A percentile compares a stretch with the other conserved stretches of the same genome.
phyloP scores from a whole-genome alignment of 495 filamentous ascomycete species.

The Neurospora sp. region DNA sequence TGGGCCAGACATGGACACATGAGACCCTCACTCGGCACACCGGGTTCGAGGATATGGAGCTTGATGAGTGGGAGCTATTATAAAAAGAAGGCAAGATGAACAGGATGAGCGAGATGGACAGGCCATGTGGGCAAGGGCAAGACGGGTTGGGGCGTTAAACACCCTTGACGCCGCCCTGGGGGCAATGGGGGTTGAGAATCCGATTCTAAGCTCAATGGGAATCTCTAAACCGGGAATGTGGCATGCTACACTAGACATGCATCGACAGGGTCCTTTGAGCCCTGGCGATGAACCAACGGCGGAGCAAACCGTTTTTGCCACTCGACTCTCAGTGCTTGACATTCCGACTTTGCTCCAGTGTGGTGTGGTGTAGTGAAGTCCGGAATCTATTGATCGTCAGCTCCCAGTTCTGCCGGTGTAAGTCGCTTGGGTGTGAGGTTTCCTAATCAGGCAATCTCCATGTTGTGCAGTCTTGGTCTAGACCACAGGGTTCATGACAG shows the following conservation, averaged over 20 bases:
- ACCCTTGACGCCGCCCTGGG: neutral
- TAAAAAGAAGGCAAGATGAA: neutral
- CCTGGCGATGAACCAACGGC: neutral
- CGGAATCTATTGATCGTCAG: neutral
- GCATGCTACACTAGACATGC: neutral
- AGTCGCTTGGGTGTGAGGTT: neutral
- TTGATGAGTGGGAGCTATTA: neutral
- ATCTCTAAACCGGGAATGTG: neutral
- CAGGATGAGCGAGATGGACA: neutral
- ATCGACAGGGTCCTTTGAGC: neutral
- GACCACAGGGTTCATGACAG: neutral
- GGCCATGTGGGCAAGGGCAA: neutral
- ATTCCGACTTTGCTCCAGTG: neutral
- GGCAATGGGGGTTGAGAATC: neutral
- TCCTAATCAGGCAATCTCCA: neutral
- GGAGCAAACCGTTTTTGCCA: neutral
- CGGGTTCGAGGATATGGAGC: neutral
- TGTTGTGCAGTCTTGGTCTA: neutral
- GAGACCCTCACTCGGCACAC: neutral
- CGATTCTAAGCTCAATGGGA: neutral
- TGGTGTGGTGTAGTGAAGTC: neutral
- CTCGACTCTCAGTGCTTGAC: neutral
- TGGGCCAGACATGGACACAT: neutral
- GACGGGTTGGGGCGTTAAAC: neutral
- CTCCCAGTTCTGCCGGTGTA: neutral